Evolutionary conservation across 768 basidiomycete species (phyloP).

Genomic region (Gymnopilus dilepis): DNA sequence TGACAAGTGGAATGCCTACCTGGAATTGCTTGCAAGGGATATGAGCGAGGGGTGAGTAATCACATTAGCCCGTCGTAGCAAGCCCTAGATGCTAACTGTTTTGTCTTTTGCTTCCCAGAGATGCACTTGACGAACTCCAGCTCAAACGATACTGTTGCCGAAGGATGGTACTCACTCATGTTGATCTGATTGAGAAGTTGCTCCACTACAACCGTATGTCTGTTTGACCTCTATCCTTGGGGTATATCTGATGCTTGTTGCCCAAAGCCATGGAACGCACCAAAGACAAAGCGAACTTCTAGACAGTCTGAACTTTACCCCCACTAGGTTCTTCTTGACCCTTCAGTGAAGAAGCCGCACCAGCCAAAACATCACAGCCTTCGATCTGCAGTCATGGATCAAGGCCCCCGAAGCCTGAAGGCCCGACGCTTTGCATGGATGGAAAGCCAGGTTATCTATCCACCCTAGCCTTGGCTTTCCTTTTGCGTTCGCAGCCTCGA

Average conservation of each 20-base stretch:
- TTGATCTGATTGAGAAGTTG: constrained; percentile 96
- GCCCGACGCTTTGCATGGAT: too few species aligned
- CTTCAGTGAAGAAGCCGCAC: not conserved
- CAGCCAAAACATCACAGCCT: not conserved
- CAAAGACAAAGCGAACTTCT: constrained; percentile 45
- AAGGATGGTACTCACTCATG: constrained; percentile 96
- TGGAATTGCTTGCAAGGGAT: constrained; percentile 80
- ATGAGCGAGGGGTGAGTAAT: constrained; percentile 84
- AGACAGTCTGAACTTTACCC: not conserved
- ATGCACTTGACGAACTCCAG: constrained; percentile 87
- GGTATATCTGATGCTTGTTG: not conserved
- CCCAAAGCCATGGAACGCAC: constrained; percentile 53
- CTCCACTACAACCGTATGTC: constrained; percentile 92
- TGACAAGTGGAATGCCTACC: constrained; percentile 92
- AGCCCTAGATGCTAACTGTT: not conserved
- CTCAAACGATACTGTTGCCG: constrained; percentile 95
- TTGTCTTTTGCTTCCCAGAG: constrained; percentile 50
- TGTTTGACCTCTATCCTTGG: not conserved
- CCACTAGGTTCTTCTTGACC: too few species aligned
- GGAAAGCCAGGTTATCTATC: too few species aligned
- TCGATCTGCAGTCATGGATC: not conserved
- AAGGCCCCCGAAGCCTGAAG: too few species aligned
- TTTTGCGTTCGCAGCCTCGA: too few species aligned
- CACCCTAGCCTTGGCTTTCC: too few species aligned
- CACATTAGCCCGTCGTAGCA: not conserved